Percentiles rank a stretch among this genome's conserved stretches.
These are phyloP conservation scores for Tanozyma kutaoensis DNA, from an alignment of 805 yeast genomes.

Conservation along the genomic window DNA sequence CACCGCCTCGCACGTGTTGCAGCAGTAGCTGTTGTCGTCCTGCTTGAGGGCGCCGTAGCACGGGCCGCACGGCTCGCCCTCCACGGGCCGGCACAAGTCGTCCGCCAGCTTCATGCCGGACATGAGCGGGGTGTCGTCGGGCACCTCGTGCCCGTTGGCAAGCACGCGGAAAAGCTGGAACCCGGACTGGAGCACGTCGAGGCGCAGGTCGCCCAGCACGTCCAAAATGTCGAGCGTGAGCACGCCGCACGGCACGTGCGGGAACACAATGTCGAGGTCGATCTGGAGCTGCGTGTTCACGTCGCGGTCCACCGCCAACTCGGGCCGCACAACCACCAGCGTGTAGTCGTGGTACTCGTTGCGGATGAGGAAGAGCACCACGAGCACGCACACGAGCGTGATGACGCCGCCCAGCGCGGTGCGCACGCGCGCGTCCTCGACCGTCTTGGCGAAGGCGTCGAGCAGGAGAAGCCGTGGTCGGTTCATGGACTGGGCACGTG, in stretches of 20 bases:
- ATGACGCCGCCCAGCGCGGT: conserved; percentile 87
- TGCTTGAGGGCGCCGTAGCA: conserved; percentile 69
- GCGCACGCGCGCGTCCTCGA: conserved; percentile 81
- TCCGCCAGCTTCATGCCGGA: conserved; percentile 12
- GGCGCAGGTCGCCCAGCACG: conserved; percentile 71
- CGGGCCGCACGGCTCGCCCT: conserved; percentile 52
- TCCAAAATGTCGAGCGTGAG: conserved; percentile 81
- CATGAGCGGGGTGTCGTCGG: conserved; percentile 13
- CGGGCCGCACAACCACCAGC: conserved; percentile 58
- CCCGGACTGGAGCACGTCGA: conserved; percentile 58
- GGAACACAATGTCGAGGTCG: conserved; percentile 73
- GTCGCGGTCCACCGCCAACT: conserved; percentile 80
- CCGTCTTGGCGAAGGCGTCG: conserved; percentile 90
- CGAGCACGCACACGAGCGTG: conserved; percentile 53
- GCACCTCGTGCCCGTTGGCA: conserved; percentile 31
- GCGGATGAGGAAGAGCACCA: conserved; percentile 48
- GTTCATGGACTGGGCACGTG: no score
- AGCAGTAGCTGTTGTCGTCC: conserved; percentile 33
- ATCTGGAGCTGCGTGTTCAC: conserved; percentile 63
- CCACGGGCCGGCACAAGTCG: conserved; percentile 19
- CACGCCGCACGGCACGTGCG: conserved; percentile 73
- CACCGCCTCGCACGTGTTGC: conserved; percentile 78
- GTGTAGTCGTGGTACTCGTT: conserved; percentile 72
- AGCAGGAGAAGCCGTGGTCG: conserved; percentile 39
- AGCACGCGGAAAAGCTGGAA: conserved; percentile 59